Conservation (phyloP, 257 asterid genomes). For the Leptodermis oblonga region DNA sequence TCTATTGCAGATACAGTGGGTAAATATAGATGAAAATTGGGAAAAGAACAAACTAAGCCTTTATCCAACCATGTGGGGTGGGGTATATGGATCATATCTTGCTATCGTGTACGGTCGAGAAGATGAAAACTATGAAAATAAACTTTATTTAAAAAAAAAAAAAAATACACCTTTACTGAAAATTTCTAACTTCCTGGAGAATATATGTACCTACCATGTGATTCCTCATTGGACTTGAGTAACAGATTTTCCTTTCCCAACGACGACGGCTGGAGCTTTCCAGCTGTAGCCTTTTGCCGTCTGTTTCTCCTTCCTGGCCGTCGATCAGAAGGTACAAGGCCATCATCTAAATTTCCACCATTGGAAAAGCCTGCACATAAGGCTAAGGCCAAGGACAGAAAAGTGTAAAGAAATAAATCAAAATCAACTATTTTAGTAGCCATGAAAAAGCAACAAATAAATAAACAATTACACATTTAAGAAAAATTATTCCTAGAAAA, state of each 20-base stretch:
- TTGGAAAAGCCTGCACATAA: constrained; percentile 36
- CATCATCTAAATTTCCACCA: constrained; percentile 48
- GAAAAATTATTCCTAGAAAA: background rate
- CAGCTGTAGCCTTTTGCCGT: constrained; percentile 51
- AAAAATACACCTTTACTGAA: background rate
- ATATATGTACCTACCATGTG: constrained; percentile 43
- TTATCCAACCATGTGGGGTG: too few relatives aligned
- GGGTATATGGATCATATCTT: too few relatives aligned
- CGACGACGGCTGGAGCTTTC: constrained; percentile 35
- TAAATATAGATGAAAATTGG: background rate
- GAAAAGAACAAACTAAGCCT: too few relatives aligned
- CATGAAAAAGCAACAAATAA: constrained; percentile 3
- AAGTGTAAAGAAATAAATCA: constrained; percentile 1
- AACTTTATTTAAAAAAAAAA: background rate
- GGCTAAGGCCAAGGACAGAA: constrained; percentile 15
- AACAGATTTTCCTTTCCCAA: constrained; percentile 52
- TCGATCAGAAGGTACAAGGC: constrained; percentile 42
- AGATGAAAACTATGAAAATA: background rate
- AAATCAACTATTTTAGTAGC: background rate
- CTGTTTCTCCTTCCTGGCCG: constrained; percentile 72
- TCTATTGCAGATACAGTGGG: background rate
- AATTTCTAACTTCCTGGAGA: background rate
- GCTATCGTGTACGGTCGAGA: too few relatives aligned
- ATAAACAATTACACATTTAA: background rate
- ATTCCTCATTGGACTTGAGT: constrained; percentile 30